Conservation (phyloP, 1,284 basidiomycete species). For the Ceratobasidium sp. region DNA sequence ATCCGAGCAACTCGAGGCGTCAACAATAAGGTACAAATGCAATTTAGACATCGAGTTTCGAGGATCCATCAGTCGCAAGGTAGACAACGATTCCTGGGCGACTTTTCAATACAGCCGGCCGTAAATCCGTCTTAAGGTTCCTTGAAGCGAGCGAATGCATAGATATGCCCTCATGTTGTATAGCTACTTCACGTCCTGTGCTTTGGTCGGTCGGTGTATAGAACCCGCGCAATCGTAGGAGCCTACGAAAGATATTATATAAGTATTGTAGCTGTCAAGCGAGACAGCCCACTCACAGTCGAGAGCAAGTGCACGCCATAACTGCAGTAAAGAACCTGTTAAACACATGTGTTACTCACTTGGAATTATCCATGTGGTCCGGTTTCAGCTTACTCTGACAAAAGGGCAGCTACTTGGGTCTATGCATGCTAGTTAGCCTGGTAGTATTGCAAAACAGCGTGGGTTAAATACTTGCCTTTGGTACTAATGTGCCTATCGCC, state of each 20-base stretch:
- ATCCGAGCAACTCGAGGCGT: no score
- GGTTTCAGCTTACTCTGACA: slow-evolving; percentile 8
- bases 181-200: background rate
- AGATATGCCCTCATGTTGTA: background rate
- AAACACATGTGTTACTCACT: no score
- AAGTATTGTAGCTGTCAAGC: background rate
- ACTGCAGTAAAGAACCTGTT: slow-evolving; percentile 16
- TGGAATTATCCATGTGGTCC: no score
- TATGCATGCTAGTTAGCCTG: background rate
- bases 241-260: background rate
- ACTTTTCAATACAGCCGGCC: background rate
- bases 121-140: background rate
- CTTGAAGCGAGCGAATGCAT: background rate
- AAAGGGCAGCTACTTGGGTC: slow-evolving; percentile 27
- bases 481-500: slow-evolving; percentile 16
- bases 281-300: slow-evolving; percentile 11
- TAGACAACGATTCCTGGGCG: background rate
- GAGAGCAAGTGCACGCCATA: slow-evolving; percentile 17
- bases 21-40: background rate
- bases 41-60: background rate
- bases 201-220: slow-evolving; percentile 22
- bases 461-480: background rate
- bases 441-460: background rate
- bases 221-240: slow-evolving; percentile 31
- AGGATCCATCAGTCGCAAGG: background rate